Evolutionary conservation across 768 basidiomycete species (phyloP), one percentile per base, ranked within the genome.

Genomic region (Auricularia sp.): DNA sequence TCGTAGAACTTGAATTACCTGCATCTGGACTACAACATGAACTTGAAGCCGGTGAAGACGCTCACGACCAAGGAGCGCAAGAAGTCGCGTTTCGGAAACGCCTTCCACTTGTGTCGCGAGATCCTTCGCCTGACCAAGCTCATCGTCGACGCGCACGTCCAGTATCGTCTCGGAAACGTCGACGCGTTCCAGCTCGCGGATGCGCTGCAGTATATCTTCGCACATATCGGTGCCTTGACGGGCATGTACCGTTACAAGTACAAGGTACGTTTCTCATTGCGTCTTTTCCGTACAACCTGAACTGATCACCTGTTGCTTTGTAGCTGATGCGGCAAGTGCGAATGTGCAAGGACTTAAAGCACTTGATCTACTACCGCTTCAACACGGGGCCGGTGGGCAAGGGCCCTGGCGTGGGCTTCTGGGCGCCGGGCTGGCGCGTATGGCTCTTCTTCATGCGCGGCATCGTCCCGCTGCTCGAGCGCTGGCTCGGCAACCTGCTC

Each of bases 221-320:
- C 84, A 1, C 97, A 99, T 72, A 93, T 99, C 64, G 97, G 97
- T 72, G 96, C 97, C 34, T 79, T 99, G 69, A 99, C 97, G 3
- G 97, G 97, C 70, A 99, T 99, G 97, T 99, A 99, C 78, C 87
- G 96, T 35, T 98, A 98, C 81, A 98, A 98, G 81, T 99, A 99
- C 81, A 98, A 98, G 85, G 88, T 88, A 29, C 39, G 2, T 66
- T 10, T 80, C 72, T 44, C 33, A 11, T 23, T 23, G 14, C 14
- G 14, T 2, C 23, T 3, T 33, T 33, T 44, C 18, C 36, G 61
- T 51, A 39, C 42, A 47, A 14, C 35, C n/a, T n/a, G 11, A n/a
- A 33, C 61, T 23, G 16, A 5, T 39, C 18, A 18, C 23, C 7
- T 42, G 8, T 12, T 36, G 35, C 7, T 54, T 44, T 65, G 42